Evolutionary conservation across 306 rosid species (phyloP).

Genomic region (Alnus glutinosa): DNA sequence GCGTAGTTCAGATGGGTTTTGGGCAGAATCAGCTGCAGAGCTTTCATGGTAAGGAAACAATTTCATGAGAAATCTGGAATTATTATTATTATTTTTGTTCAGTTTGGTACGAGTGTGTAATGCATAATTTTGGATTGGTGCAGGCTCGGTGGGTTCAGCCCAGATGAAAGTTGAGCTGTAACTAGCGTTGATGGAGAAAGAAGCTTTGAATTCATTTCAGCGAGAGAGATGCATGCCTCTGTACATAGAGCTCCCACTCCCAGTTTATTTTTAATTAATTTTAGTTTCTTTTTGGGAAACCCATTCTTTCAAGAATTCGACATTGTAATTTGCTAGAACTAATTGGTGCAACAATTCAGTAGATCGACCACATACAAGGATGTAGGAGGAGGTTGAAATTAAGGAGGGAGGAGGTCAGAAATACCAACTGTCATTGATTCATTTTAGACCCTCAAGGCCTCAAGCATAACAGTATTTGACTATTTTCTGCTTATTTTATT

Average conservation of each 20-base stretch:
- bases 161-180: conserved; percentile 55
- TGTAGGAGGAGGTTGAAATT: background rate
- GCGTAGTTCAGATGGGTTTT: conserved; percentile 57
- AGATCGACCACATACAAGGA: conserved; percentile 13
- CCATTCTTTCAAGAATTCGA: conserved; percentile 48
- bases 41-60: conserved; percentile 36
- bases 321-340: conserved; percentile 39
- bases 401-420: conserved; percentile 16
- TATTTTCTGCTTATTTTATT: background rate
- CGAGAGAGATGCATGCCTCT: conserved; percentile 41
- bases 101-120: background rate
- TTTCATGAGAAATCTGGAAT: background rate
- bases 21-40: conserved; percentile 43
- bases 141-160: conserved; percentile 34
- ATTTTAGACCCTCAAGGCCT: background rate
- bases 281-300: conserved; percentile 26
- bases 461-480: background rate
- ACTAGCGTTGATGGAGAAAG: conserved; percentile 11
- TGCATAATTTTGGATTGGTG: conserved; percentile 2
- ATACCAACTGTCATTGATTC: conserved; percentile 25
- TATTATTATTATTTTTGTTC: too few relatives aligned
- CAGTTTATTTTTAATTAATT: conserved; percentile 17
- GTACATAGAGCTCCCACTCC: conserved; percentile 45
- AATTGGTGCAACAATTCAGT: conserved; percentile 17
- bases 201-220: conserved; percentile 30